Evolutionary conservation across 768 basidiomycete species (phyloP), one percentile per base, ranked within the genome.

Genomic region (Pleurotus citrinopileatus): DNA sequence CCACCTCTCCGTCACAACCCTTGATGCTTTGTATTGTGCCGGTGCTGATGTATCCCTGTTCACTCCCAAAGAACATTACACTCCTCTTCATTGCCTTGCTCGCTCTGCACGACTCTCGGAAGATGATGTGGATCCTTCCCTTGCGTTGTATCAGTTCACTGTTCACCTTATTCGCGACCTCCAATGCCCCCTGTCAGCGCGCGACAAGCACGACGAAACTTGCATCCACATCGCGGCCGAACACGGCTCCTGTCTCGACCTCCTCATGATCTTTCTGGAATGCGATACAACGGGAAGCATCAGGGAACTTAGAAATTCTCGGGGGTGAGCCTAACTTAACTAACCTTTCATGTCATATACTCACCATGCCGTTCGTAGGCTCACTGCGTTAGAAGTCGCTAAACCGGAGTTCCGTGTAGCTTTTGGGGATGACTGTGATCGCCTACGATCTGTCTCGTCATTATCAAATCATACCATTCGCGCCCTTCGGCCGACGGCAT

Each of bases 221-320:
- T 89, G 87, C 72, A 75, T 91, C 45, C 89, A 91, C 71, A 72
- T 89, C 56, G 89, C 88, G 43, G 89, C 89, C 10, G 87, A 89
- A 61, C 80, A 82, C 59, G 89, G 89, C 42, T 71, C 78, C 52
- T 87, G 78, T 66, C 69, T 83, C 17, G 83, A 86, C 51, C 67
- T 90, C 17, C 67, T 91, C 37, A 72, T 75, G 51, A 77, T 85
- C 37, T 72, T 91, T 55, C 73, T 91, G 42, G 79, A 86, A 42
- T 85, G 80, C 58, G 89, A 91, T 63, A 69, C 71, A 0, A 77
- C 73, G 12, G 78, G 82, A 40, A 63, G 71, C 1, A 76, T 84
- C 28, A 77, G 81, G 26, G 78, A 82, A 59, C 64, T 86, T 66
- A 80, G 82, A 51, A 91, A 91, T 63, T 75, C 82, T 8, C 72